These are phyloP conservation scores for Leptographium lundbergii DNA, from an alignment of 2,329 filamentous ascomycete genomes.

Conservation along the genomic window DNA sequence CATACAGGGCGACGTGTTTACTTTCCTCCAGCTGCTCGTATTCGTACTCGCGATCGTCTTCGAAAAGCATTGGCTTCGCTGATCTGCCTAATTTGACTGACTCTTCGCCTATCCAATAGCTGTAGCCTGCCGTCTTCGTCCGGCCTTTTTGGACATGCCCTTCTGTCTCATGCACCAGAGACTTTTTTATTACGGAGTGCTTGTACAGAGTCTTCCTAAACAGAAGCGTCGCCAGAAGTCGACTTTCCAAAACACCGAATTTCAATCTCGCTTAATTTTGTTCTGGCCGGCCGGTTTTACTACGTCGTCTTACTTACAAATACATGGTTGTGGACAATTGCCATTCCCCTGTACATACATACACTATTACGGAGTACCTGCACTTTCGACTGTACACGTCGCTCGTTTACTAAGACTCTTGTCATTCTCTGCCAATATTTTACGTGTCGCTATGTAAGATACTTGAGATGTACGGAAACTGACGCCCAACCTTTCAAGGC, in stretches of 20 bases:
- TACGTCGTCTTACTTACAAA: too few species aligned
- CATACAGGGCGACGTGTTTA: not conserved
- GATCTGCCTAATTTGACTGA: not conserved
- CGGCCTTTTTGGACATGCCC: not conserved
- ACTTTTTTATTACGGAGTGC: not conserved
- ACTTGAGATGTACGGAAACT: too few species aligned
- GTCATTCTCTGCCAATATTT: too few species aligned
- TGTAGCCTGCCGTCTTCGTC: not conserved
- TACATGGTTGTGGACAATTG: too few species aligned
- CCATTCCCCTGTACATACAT: too few species aligned
- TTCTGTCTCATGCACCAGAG: not conserved
- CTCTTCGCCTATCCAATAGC: not conserved
- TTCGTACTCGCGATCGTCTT: not conserved
- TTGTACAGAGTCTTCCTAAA: not conserved
- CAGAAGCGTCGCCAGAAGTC: constrained; percentile 1
- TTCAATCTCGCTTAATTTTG: not conserved
- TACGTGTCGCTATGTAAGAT: too few species aligned
- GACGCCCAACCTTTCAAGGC: too few species aligned
- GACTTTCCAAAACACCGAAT: not conserved
- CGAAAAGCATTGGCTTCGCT: not conserved
- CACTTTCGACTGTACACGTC: too few species aligned
- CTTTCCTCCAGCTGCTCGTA: not conserved
- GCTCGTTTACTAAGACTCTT: too few species aligned
- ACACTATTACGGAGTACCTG: too few species aligned
- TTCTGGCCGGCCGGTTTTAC: too few species aligned